Evolutionary conservation across 306 rosid species (phyloP), one percentile per base, ranked within the genome.

Genomic region (Fragaria ananassa): DNA sequence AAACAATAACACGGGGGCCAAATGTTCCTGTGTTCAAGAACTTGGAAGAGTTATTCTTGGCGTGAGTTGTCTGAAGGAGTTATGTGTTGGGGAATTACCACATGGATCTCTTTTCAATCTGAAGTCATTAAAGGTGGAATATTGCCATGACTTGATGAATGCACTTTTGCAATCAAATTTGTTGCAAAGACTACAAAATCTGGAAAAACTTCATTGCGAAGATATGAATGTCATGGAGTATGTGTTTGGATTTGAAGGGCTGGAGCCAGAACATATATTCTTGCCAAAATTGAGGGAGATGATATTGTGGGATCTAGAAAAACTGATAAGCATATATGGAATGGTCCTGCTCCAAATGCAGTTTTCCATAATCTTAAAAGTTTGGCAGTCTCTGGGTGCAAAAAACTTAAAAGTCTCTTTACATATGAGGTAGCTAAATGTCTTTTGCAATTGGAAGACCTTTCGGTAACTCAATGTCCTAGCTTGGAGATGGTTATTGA

Each of bases 151-250:
- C 39, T 44, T 77, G 81, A 18, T 37, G n/a, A 39, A 57, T 3
- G 31, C 61, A 8, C 81, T 77, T 27, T 19, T 77, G 13, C 46
- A 29, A 18, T 69, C 81, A 29, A 77, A 54, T 29, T 8, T 68
- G 69, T 54, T 56, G 12, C 61, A 54, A 45, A 53, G 57, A 15
- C 7, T 69, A 31, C 12, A 15, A 1, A 77, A 57, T 58, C 60
- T 77, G 27, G 81, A 77, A 61, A 69, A 7, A 6, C 58, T 69
- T 5, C 46, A 23, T 2, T 39, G 23, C 19, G 47, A 57, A 57
- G 63, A 57, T 10, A 23, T 41, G 21, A 57, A 68, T 45, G 21
- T 27, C 0, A 58, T 68, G 44, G 21, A 25, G 41, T 66, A 57
- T 66, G 29, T 68, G 4, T 68, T 75, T 31, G 63, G 44, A 18